Conservation (phyloP, 2,329 filamentous ascomycete species). For the Aspergillus thermomutatus region DNA sequence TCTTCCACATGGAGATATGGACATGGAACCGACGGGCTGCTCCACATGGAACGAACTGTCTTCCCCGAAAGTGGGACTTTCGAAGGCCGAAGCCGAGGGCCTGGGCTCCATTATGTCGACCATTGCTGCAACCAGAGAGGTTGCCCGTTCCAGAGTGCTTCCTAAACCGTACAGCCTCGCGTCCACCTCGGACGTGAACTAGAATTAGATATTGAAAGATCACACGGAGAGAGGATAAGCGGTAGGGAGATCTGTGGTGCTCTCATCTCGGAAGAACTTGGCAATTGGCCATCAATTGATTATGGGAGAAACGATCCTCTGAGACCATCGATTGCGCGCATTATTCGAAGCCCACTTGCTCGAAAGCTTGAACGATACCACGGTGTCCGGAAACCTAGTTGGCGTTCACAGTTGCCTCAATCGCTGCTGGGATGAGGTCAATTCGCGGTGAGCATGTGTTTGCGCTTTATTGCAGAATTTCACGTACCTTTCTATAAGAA, state of each 20-base stretch:
- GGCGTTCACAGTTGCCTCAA: neutral
- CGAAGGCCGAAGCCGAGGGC: conserved; percentile 59
- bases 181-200: neutral
- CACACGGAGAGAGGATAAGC: neutral
- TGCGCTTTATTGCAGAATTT: neutral
- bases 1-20: conserved; percentile 85
- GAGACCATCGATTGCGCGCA: conserved; percentile 8
- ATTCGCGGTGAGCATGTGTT: neutral
- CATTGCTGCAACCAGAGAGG: conserved; percentile 22
- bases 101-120: conserved; percentile 35
- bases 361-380: neutral
- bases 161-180: neutral
- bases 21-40: conserved; percentile 77
- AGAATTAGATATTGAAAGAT: neutral
- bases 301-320: conserved; percentile 1
- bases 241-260: neutral
- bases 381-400: neutral
- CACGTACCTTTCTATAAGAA: neutral
- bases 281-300: conserved; percentile 1
- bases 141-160: conserved; percentile 3
- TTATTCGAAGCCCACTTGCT: neutral
- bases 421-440: neutral
- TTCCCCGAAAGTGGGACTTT: conserved; percentile 83
- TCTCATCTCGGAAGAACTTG: conserved; percentile 16
- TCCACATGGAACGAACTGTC: conserved; percentile 83